Evolutionary conservation across 441 rosid species (phyloP).

Genomic region (Euphorbia schlechtendalii): DNA sequence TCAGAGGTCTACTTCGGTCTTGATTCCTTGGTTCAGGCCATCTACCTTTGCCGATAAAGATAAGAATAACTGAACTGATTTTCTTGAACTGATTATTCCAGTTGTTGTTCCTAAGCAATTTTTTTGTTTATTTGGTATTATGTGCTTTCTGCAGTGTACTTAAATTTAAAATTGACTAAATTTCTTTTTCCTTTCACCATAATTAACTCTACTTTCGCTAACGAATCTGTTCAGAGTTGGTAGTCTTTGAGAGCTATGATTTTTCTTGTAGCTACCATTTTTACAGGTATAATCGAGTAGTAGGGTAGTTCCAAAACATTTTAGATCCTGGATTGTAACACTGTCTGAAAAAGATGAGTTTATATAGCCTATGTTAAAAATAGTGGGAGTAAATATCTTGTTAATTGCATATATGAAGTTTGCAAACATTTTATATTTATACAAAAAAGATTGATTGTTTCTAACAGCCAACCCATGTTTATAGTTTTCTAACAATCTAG

Average conservation of each 20-base stretch:
- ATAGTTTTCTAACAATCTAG: too few species aligned
- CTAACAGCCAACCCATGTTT: too few species aligned
- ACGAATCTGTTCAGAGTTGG: neutral
- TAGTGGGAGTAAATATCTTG: too few species aligned
- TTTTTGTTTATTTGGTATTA: constrained; percentile 3
- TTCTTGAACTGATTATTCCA: neutral
- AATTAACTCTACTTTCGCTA: neutral
- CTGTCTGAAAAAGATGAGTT: neutral
- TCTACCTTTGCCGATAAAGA: constrained; percentile 38
- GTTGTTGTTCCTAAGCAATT: constrained; percentile 11
- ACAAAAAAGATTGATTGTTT: too few species aligned
- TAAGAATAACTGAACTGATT: constrained; percentile 30
- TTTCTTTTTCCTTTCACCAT: neutral
- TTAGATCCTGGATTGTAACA: neutral
- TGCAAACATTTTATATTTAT: too few species aligned
- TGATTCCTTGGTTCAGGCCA: constrained; percentile 92
- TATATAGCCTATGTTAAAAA: neutral
- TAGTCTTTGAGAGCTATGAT: neutral
- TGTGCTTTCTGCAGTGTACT: constrained; percentile 11
- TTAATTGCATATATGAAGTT: too few species aligned
- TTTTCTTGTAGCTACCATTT: neutral
- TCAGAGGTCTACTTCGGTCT: constrained; percentile 84
- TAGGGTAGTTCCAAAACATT: neutral
- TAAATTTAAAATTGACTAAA: constrained; percentile 14
- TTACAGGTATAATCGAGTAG: neutral